Base-by-base conservation (phyloP, 129 eudicot species). In the Rutidosis leptorrhynchoides region DNA sequence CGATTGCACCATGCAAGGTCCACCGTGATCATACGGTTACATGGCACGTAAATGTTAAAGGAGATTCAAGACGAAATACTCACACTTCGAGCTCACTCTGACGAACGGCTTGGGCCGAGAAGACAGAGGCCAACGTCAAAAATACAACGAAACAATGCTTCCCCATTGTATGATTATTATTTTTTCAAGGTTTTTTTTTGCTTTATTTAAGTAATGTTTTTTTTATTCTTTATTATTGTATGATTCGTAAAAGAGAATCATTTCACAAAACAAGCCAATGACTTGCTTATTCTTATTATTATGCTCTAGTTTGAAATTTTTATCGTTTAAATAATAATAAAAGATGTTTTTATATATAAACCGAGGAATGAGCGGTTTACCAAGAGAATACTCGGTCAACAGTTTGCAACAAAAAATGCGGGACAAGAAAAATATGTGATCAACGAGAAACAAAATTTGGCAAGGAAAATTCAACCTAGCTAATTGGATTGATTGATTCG, bases 281-380 rank as follows among this genome's bases (percentile, higher is more conserved):
- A 53, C 73, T 68, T 68, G 73, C 24, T 68, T 55, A 40, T 55
- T 55, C 24, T 68, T 55, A 40, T 55, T 55, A 22, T 37, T 67
- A 48, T 22, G 55, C 21, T 67, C 33, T 67, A 22, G 6, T 12
- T 67, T 19, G 51, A 52, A 33, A 24, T 10, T 1, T 57, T 3
- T 7, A 24, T 56, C 65, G 10, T 69, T 27, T 70, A 70, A 4
- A 58, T 70, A 58, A 58, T 70, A 58, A 26, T 10, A 42, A 40
- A 3, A 19, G 2, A 14, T 58, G 74, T 17, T 22, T 65, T 17
- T 65, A 46, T 35, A 54, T 4, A 3, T 46, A 16, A 2, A 11
- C 8, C 58, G 46, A 58, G 67, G 25, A 58, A 58, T 57, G 26
- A 70, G 29, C 58, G 74, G 45, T 43, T 58, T 2, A 58, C 58